Evolutionary conservation across 1,284 basidiomycete species (phyloP), one percentile per base, ranked within the genome.

Genomic region (Phenoliferia sp.): DNA sequence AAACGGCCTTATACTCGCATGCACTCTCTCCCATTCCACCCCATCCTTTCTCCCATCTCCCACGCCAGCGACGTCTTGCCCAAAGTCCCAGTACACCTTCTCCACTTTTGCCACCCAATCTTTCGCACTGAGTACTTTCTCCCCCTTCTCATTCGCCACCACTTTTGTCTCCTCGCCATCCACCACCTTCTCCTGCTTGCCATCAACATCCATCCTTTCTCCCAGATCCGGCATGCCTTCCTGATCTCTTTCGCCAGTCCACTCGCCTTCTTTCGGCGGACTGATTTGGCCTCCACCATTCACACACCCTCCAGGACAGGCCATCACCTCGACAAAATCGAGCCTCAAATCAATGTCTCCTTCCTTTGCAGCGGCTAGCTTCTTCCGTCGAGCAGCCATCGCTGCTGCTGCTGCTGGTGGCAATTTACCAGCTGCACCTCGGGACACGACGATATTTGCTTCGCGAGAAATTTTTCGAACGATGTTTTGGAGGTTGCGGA

Each of bases 291-390:
- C 96, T 32, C 96, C 95, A 3, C 96, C 95, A 77, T 98, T 98
- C 59, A 97, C 92, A 78, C 96, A 99, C 7, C 96, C 96, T 0
- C 90, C 87, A 0, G 96, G 96, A 81, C 96, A 99, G 29, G 96
- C 96, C 96, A 99, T 99, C 69, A 99, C 94, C 77, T 99, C 96
- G 59, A 99, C 89, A 79, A 95, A 99, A 80, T 99, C 95, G 78
- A 95, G 90, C 36, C 85, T 76, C 69, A 73, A 78, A 32, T 68
- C 79, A 64, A 12, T 35, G 10, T 29, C 28, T 31, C 75, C 74
- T 31, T 63, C 68, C 73, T 73, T 80, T 81, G 64, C 65, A 71
- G 61, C 68, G 71, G 33, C 74, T 68, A 75, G 80, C 59, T 78
- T 77, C 48, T 81, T 76, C 19, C 81, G 70, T 1, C 80, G 80